Conservation (phyloP, 2,329 filamentous ascomycete species). For the Periconia sp. region DNA sequence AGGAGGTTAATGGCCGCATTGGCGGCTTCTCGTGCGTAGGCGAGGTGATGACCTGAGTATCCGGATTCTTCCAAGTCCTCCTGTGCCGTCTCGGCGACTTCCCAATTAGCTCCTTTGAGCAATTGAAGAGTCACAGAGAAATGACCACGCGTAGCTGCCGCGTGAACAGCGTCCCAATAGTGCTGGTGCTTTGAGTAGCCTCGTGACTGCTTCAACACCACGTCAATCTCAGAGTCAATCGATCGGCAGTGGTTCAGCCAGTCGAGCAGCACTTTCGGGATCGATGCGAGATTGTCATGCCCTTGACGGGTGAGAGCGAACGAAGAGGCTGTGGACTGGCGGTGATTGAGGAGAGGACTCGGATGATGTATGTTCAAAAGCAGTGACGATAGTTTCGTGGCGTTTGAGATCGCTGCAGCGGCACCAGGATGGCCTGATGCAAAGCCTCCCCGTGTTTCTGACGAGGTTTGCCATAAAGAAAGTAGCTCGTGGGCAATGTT, state of each 20-base stretch:
- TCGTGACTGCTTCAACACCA: slow-evolving; percentile 68
- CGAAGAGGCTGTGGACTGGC: slow-evolving; percentile 31
- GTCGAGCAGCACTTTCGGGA: slow-evolving; percentile 79
- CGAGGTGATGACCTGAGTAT: slow-evolving; percentile 77
- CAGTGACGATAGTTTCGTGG: slow-evolving; percentile 77
- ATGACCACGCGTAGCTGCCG: slow-evolving; percentile 75
- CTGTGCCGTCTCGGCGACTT: slow-evolving; percentile 69
- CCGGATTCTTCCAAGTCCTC: slow-evolving; percentile 69
- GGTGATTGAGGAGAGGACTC: slow-evolving; percentile 30
- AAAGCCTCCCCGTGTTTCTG: slow-evolving; percentile 14
- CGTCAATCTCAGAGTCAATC: slow-evolving; percentile 68
- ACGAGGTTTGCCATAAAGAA: slow-evolving; percentile 60
- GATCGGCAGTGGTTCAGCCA: slow-evolving; percentile 83
- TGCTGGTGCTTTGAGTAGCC: slow-evolving; percentile 77
- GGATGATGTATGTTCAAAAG: slow-evolving; percentile 78
- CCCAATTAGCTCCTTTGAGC: slow-evolving; percentile 78
- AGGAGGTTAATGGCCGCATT: slow-evolving; percentile 72
- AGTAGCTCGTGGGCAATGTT: slow-evolving; percentile 37
- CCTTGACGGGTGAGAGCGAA: slow-evolving; percentile 31
- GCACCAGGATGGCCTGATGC: slow-evolving; percentile 50
- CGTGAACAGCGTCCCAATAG: slow-evolving; percentile 83
- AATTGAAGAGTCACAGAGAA: slow-evolving; percentile 70
- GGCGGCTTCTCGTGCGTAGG: slow-evolving; percentile 76
- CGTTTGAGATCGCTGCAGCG: slow-evolving; percentile 70
- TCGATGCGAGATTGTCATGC: slow-evolving; percentile 50